These are phyloP conservation scores for Myriosclerotinia scirpicola DNA, from an alignment of 2,329 filamentous ascomycete species.

Conservation along the genomic window DNA sequence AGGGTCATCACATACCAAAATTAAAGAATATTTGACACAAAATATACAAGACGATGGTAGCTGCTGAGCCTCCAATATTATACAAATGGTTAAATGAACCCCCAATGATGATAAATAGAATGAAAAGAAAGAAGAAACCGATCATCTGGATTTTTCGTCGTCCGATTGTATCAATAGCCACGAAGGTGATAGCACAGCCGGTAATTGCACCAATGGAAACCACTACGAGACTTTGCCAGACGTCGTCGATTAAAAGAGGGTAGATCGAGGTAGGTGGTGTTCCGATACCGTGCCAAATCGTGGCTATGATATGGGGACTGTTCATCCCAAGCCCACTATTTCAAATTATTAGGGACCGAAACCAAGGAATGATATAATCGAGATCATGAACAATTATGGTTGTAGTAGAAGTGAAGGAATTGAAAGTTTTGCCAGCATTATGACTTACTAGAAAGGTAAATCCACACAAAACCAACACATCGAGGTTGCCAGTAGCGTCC, in stretches of 20 bases:
- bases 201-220: conserved; percentile 31
- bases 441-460: conserved; percentile 17
- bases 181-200: conserved; percentile 29
- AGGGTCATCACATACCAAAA: conserved; percentile 41
- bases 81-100: conserved; percentile 38
- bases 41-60: conserved; percentile 43
- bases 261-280: conserved; percentile 23
- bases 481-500: conserved; percentile 63
- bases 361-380: neutral
- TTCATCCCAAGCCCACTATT: conserved; percentile 64
- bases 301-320: conserved; percentile 29
- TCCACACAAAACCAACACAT: conserved; percentile 34
- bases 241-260: conserved; percentile 24
- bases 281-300: conserved; percentile 30
- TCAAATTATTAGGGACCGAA: neutral
- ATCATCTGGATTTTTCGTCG: conserved; percentile 32
- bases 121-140: conserved; percentile 34
- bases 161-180: conserved; percentile 31
- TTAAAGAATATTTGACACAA: conserved; percentile 49
- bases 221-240: conserved; percentile 31
- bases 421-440: neutral
- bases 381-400: neutral
- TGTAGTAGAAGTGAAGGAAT: neutral
- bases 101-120: conserved; percentile 33
- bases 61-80: conserved; percentile 40